Evolutionary conservation across 352 stramenopile genomes (phyloP).

Genomic region (Phytophthora rubi): DNA sequence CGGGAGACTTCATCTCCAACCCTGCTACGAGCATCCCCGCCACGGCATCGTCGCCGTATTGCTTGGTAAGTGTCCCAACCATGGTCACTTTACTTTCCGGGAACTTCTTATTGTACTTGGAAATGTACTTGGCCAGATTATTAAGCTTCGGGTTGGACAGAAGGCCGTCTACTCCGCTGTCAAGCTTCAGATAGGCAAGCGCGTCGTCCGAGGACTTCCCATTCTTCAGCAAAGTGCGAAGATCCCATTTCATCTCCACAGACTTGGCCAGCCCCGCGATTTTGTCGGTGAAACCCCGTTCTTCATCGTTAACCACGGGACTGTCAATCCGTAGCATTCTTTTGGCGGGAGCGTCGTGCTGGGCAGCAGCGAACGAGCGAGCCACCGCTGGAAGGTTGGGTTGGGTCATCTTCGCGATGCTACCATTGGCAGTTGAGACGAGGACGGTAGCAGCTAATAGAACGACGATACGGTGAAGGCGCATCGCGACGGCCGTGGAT

Average conservation of each 20-base stretch:
- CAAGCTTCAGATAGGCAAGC: neutral
- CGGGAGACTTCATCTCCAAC: neutral
- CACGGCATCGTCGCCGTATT: neutral
- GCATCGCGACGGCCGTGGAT: neutral
- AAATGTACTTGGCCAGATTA: neutral
- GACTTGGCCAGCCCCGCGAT: neutral
- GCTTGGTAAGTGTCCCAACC: neutral
- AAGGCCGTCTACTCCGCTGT: neutral
- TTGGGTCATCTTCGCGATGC: neutral
- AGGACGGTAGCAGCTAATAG: neutral
- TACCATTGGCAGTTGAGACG: neutral
- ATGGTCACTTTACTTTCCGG: neutral
- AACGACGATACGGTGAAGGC: neutral
- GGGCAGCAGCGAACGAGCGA: neutral
- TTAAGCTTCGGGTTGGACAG: neutral
- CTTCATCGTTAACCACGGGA: neutral
- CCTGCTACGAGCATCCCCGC: neutral
- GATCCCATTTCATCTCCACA: neutral
- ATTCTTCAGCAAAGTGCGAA: neutral
- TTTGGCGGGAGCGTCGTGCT: neutral
- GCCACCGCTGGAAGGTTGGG: neutral
- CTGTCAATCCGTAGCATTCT: neutral
- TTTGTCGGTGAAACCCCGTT: neutral
- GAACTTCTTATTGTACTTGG: neutral
- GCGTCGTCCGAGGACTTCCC: neutral